A percentile compares a stretch with the other conserved stretches of the same genome.
phyloP scores from a whole-genome alignment of 768 basidiomycete genomes.

The Leucosporidium yakuticum region DNA sequence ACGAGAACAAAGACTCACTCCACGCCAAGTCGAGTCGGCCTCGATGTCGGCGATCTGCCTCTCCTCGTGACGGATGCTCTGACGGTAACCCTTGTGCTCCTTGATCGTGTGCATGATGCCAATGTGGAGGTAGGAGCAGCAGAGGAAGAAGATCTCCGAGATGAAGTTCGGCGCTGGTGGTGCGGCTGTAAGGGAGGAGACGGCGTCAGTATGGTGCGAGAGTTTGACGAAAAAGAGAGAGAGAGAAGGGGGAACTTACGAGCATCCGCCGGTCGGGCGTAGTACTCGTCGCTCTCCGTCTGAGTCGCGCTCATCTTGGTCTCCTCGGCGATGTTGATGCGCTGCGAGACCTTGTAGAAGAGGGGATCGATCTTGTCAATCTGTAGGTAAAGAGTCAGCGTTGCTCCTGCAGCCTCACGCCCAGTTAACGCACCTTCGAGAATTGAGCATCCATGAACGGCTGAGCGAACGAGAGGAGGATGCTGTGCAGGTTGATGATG shows the following conservation, averaged over 20 bases:
- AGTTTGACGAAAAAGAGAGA: background rate
- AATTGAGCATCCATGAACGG: slow-evolving; percentile 91
- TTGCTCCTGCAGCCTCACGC: background rate
- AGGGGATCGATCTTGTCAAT: slow-evolving; percentile 83
- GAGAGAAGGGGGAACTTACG: background rate
- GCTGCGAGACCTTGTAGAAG: slow-evolving; percentile 63
- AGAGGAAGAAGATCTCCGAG: slow-evolving; percentile 86
- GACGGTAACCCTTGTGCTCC: slow-evolving; percentile 52
- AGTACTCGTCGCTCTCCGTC: slow-evolving; percentile 75
- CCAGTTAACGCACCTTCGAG: slow-evolving; percentile 58
- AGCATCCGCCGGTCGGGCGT: background rate
- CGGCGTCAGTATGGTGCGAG: background rate
- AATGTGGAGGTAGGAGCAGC: slow-evolving; percentile 79
- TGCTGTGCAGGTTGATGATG: slow-evolving; percentile 80
- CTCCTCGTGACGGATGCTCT: slow-evolving; percentile 52
- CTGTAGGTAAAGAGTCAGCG: slow-evolving; percentile 45
- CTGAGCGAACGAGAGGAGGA: slow-evolving; percentile 78
- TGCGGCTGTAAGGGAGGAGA: slow-evolving; percentile 35
- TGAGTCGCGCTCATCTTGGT: slow-evolving; percentile 89
- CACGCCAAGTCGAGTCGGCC: slow-evolving; percentile 73
- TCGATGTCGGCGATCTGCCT: slow-evolving; percentile 72
- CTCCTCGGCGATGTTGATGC: slow-evolving; percentile 76
- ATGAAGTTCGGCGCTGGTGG: slow-evolving; percentile 81
- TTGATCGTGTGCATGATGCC: slow-evolving; percentile 77
- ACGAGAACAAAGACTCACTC: slow-evolving; percentile 50